Conservation (phyloP, 148 eudicot species). For the Silene latifolia region DNA sequence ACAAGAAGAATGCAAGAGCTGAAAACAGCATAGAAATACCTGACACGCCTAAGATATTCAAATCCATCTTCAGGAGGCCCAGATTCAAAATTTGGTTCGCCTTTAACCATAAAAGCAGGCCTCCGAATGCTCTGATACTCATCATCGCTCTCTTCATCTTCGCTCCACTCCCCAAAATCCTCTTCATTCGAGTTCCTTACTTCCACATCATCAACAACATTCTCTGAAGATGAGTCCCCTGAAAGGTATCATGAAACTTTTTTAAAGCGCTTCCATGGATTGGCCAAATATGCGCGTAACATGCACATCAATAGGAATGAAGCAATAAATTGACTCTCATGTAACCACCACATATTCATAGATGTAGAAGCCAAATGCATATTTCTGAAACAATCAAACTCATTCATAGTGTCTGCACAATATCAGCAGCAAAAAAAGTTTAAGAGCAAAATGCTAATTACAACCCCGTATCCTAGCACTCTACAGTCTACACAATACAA, state of each 20-base stretch:
- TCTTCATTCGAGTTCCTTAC: slow-evolving; percentile 20
- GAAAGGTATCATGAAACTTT: slow-evolving; percentile 32
- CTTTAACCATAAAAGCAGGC: slow-evolving; percentile 79
- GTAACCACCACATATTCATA: slow-evolving; percentile 20
- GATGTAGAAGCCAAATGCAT: background rate
- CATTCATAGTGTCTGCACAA: slow-evolving; percentile 13
- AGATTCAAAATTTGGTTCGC: slow-evolving; percentile 91
- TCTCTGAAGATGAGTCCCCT: slow-evolving; percentile 47
- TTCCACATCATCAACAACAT: slow-evolving; percentile 33
- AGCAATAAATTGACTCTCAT: slow-evolving; percentile 14
- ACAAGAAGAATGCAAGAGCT: background rate
- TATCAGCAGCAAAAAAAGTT: slow-evolving; percentile 9
- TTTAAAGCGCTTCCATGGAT: slow-evolving; percentile 7
- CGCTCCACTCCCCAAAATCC: slow-evolving; percentile 38
- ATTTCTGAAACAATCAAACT: slow-evolving; percentile 1
- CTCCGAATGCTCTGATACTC: slow-evolving; percentile 60
- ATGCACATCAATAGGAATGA: slow-evolving; percentile 14
- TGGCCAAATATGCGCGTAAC: slow-evolving; percentile 4
- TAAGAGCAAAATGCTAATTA: slow-evolving; percentile 14
- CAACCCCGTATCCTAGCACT: slow-evolving; percentile 20
- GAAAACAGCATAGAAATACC: slow-evolving; percentile 39
- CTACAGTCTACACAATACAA: slow-evolving; percentile 18
- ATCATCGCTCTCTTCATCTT: slow-evolving; percentile 69
- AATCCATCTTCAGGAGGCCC: slow-evolving; percentile 93
- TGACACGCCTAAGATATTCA: slow-evolving; percentile 93